Evolutionary conservation across 1,284 basidiomycete genomes (phyloP).

Genomic region (Cryptococcus hybrid): DNA sequence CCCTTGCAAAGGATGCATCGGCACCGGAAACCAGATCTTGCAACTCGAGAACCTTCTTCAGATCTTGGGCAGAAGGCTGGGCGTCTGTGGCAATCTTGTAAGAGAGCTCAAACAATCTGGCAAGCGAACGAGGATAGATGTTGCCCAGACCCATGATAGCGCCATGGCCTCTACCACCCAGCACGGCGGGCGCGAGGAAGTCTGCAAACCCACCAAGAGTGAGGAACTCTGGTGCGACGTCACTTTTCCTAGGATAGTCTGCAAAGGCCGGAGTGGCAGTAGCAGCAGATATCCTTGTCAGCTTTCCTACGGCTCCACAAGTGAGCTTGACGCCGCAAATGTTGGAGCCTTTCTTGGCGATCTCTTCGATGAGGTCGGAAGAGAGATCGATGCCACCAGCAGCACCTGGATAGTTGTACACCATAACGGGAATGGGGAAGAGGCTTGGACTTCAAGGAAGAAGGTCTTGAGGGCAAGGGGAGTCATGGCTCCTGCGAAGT

Average conservation of each 20-base stretch:
- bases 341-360: conserved; percentile 59
- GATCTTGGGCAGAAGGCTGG: conserved; percentile 55
- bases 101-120: conserved; percentile 63
- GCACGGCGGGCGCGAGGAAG: conserved; percentile 69
- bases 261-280: conserved; percentile 63
- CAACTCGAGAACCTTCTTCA: conserved; percentile 68
- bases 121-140: conserved; percentile 65
- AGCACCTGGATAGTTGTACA: conserved; percentile 88
- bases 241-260: conserved; percentile 58
- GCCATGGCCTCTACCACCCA: conserved; percentile 60
- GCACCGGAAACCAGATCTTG: conserved; percentile 76
- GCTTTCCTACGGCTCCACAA: conserved; percentile 85
- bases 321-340: conserved; percentile 81
- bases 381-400: conserved; percentile 81
- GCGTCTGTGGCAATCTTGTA: conserved; percentile 54
- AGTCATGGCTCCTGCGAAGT: conserved; percentile 73
- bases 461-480: conserved; percentile 70
- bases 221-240: conserved; percentile 56
- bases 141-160: conserved; percentile 80
- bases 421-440: conserved; percentile 78
- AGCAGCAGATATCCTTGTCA: conserved; percentile 72
- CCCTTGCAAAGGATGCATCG: conserved; percentile 74
- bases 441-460: conserved; percentile 71
- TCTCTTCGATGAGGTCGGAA: conserved; percentile 76
- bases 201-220: conserved; percentile 76